Percentiles rank a stretch among this genome's conserved stretches.
Evolutionary conservation across 768 basidiomycete species (phyloP).

Genomic region (Hebeloma cylindrosporum): DNA sequence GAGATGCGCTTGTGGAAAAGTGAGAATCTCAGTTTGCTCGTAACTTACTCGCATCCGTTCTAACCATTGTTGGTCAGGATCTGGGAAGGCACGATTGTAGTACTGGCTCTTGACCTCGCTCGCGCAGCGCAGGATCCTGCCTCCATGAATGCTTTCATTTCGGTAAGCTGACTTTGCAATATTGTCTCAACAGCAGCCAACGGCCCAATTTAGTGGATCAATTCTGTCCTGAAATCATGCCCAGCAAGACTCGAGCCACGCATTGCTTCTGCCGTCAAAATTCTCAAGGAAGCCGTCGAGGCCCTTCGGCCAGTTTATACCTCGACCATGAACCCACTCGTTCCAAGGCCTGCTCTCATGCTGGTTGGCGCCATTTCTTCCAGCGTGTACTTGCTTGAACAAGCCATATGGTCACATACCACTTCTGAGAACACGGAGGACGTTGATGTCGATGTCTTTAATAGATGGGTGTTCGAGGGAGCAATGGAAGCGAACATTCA

Average conservation of each 20-base stretch:
- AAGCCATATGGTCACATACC: conserved; percentile 58
- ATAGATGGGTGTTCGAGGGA: conserved; percentile 49
- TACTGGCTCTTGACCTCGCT: conserved; percentile 66
- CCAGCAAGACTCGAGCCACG: conserved; percentile 31
- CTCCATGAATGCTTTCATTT: conserved; percentile 46
- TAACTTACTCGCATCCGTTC: neutral
- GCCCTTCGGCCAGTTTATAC: conserved; percentile 42
- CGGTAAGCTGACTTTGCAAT: conserved; percentile 51
- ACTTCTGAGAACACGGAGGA: conserved; percentile 29
- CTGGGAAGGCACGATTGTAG: conserved; percentile 76
- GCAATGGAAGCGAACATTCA: conserved; percentile 39
- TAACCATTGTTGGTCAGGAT: conserved; percentile 41
- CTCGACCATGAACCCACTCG: conserved; percentile 42
- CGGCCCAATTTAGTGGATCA: conserved; percentile 61
- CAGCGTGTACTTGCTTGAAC: conserved; percentile 61
- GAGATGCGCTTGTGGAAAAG: conserved; percentile 74
- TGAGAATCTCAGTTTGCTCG: conserved; percentile 19
- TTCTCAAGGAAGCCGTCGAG: conserved; percentile 40
- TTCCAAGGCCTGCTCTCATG: conserved; percentile 58
- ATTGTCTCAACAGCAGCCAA: too few species aligned
- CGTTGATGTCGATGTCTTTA: conserved; percentile 52
- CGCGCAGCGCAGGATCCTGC: conserved; percentile 49
- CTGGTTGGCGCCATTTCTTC: conserved; percentile 57
- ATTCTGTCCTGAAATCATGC: conserved; percentile 40
- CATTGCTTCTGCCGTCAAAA: conserved; percentile 29